Percentiles rank a stretch among this genome's conserved stretches.
Evolutionary conservation across 495 filamentous ascomycete species (phyloP).

Genomic region (Bombardia bombarda): DNA sequence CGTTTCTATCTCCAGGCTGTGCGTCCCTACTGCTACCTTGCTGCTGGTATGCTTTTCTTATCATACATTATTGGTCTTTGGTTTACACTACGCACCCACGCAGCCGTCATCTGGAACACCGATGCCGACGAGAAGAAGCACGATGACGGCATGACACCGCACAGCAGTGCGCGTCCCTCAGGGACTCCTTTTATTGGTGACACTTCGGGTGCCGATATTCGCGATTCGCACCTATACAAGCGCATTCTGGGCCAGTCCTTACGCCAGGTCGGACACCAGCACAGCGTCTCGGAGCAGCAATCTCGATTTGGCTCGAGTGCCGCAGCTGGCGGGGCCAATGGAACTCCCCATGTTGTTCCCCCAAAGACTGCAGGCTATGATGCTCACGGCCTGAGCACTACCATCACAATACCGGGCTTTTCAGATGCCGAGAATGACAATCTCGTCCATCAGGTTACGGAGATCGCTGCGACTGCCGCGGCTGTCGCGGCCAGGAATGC

Average conservation of each 20-base stretch:
- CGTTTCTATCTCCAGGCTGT: slow-evolving; percentile 84
- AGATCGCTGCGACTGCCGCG: slow-evolving; percentile 87
- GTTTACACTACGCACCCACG: slow-evolving; percentile 95
- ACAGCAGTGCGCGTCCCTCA: slow-evolving; percentile 35
- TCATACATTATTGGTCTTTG: slow-evolving; percentile 90
- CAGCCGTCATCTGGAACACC: slow-evolving; percentile 91
- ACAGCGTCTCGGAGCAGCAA: slow-evolving; percentile 37
- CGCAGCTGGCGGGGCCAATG: slow-evolving; percentile 21
- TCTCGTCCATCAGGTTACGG: slow-evolving; percentile 74
- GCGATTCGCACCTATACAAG: slow-evolving; percentile 85
- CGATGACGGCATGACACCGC: slow-evolving; percentile 31
- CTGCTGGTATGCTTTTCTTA: slow-evolving; percentile 76
- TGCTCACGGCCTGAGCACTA: slow-evolving; percentile 25
- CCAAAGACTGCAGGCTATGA: slow-evolving; percentile 48
- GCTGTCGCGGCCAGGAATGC: slow-evolving; percentile 78
- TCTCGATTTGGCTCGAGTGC: slow-evolving; percentile 35
- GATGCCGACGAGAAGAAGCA: slow-evolving; percentile 79
- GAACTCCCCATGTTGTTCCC: slow-evolving; percentile 63
- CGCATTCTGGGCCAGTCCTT: slow-evolving; percentile 85
- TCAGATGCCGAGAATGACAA: slow-evolving; percentile 71
- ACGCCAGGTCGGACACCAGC: slow-evolving; percentile 62
- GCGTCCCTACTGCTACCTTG: slow-evolving; percentile 84
- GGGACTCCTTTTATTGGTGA: slow-evolving; percentile 29
- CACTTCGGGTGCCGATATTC: slow-evolving; percentile 46
- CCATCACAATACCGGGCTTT: slow-evolving; percentile 56